Conservation (phyloP, 2,329 filamentous ascomycete genomes). For the Thielaviopsis musarum region DNA sequence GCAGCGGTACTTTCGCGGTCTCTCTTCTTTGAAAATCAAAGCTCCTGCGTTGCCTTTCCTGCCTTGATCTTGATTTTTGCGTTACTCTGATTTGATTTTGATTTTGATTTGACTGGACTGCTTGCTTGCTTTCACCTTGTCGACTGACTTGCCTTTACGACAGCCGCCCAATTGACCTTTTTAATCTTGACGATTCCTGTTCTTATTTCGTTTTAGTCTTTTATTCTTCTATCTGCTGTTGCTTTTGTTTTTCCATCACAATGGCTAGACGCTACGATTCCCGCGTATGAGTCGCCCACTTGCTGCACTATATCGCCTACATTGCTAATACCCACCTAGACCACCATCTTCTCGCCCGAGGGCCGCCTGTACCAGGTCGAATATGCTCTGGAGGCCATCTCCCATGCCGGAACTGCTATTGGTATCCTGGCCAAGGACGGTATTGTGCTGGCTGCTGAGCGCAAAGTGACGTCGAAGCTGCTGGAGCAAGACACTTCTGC, state of each 20-base stretch:
- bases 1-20: not conserved
- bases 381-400: constrained; percentile 97
- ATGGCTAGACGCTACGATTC: constrained; percentile 99
- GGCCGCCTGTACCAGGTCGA: constrained; percentile 97
- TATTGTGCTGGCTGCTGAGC: constrained; percentile 92
- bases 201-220: not conserved
- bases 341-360: constrained; percentile 99
- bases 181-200: not conserved
- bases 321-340: constrained; percentile 33
- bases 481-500: constrained; percentile 98
- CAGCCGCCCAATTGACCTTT: too few species aligned
- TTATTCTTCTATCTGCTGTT: not conserved
- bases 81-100: too few species aligned
- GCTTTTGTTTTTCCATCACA: constrained; percentile 21
- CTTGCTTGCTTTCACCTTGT: too few species aligned
- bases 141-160: too few species aligned
- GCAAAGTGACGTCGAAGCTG: constrained; percentile 98
- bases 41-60: too few species aligned
- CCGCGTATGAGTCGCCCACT: constrained; percentile 45
- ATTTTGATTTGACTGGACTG: too few species aligned
- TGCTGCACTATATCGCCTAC: not conserved
- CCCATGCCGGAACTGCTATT: constrained; percentile 89
- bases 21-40: not conserved
- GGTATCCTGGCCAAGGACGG: constrained; percentile 96
- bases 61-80: too few species aligned